Evolutionary conservation across 129 eudicot genomes (phyloP).

Genomic region (Mikania micrantha): DNA sequence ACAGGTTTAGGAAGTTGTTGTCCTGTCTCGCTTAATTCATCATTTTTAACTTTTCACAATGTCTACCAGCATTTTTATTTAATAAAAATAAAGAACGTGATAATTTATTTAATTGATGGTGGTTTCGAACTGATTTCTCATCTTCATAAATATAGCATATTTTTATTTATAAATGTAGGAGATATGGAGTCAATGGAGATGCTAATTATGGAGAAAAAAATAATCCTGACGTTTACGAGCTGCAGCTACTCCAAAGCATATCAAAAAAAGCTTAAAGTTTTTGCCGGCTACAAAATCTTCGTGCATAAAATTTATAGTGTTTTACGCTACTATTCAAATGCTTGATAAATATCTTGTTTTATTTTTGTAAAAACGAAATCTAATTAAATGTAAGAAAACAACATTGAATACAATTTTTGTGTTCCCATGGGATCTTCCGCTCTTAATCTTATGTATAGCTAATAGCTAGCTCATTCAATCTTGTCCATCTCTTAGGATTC

Average conservation of each 20-base stretch:
- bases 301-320: conserved; percentile 1
- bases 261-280: conserved; percentile 1
- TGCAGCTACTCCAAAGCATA: conserved; percentile 1
- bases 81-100: too few species aligned
- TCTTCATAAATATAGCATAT: too few species aligned
- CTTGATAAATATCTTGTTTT: background rate
- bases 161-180: background rate
- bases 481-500: too few species aligned
- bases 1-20: too few species aligned
- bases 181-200: conserved; percentile 31
- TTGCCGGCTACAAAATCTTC: conserved; percentile 1
- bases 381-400: conserved; percentile 16
- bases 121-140: too few species aligned
- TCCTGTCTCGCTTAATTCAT: too few species aligned
- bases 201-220: conserved; percentile 15
- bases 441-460: too few species aligned
- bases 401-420: background rate
- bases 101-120: too few species aligned
- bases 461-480: too few species aligned
- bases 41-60: too few species aligned
- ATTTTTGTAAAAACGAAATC: conserved; percentile 4
- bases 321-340: conserved; percentile 1
- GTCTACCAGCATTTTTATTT: too few species aligned
- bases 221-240: conserved; percentile 3
- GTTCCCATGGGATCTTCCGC: too few species aligned